Evolutionary conservation across 805 yeast species (phyloP).

Genomic region (Cyberlindnera saturnus): DNA sequence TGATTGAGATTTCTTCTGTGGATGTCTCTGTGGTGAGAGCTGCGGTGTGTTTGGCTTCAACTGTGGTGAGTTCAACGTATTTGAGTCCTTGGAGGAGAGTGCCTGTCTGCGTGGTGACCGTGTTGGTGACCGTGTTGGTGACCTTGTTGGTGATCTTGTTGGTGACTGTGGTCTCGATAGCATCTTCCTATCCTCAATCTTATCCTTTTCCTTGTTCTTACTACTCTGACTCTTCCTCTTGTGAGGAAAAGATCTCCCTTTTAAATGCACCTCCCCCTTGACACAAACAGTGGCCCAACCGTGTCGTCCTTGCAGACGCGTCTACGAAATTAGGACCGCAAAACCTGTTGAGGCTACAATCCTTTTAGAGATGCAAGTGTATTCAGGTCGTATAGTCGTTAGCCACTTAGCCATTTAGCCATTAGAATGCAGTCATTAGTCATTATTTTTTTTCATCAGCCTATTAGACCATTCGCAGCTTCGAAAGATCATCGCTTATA

Average conservation of each 20-base stretch:
- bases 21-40: slow-evolving; percentile 6
- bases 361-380: too few species aligned
- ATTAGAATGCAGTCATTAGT: too few species aligned
- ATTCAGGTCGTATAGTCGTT: too few species aligned
- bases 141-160: slow-evolving; percentile 6
- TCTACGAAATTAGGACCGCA: too few species aligned
- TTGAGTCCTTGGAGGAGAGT: slow-evolving; percentile 21
- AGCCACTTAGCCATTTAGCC: too few species aligned
- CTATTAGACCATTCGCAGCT: too few species aligned
- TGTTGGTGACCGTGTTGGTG: slow-evolving; percentile 7
- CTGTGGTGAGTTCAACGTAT: slow-evolving; percentile 10
- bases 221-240: background rate
- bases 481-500: slow-evolving; percentile 1
- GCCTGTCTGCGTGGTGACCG: slow-evolving; percentile 17
- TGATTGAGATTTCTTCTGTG: slow-evolving; percentile 4
- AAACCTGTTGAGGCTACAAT: too few species aligned
- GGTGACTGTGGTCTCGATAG: slow-evolving; percentile 5
- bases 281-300: too few species aligned
- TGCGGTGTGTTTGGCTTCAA: slow-evolving; percentile 7
- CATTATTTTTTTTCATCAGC: too few species aligned
- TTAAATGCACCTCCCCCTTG: too few species aligned
- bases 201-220: background rate
- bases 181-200: background rate
- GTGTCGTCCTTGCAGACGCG: too few species aligned
- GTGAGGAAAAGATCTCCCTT: too few species aligned